Conservation (phyloP, 768 basidiomycete species). For the Strobilomyces echinocephalus region DNA sequence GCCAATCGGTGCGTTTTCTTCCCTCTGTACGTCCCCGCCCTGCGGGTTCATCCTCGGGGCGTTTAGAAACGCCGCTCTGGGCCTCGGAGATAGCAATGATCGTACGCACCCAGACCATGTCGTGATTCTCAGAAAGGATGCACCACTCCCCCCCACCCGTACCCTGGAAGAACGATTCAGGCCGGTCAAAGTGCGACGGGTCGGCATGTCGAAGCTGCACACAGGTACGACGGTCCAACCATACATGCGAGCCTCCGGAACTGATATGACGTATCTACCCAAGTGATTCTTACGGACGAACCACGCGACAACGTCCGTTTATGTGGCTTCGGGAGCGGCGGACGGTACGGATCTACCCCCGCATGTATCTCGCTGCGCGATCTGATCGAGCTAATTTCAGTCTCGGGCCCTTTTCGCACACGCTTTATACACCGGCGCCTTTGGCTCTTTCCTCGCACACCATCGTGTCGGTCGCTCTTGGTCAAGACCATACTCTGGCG, state of each 20-base stretch:
- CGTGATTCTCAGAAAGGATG: conserved; percentile 33
- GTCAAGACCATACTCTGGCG: conserved; percentile 92
- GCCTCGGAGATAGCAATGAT: conserved; percentile 75
- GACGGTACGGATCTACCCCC: conserved; percentile 49
- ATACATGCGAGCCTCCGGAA: background rate
- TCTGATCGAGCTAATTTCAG: conserved; percentile 32
- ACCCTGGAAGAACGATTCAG: conserved; percentile 49
- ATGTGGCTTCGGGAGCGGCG: conserved; percentile 88
- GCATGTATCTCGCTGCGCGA: background rate
- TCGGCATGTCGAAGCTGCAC: conserved; percentile 85
- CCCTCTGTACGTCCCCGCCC: background rate
- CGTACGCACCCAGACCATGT: conserved; percentile 77
- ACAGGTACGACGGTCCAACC: conserved; percentile 49
- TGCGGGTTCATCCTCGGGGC: background rate
- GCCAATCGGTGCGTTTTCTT: conserved; percentile 54
- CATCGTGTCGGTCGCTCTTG: conserved; percentile 70
- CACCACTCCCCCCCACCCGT: conserved; percentile 11
- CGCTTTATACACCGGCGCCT: conserved; percentile 67
- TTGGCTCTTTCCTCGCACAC: conserved; percentile 52
- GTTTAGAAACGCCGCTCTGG: conserved; percentile 80
- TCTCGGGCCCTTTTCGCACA: conserved; percentile 71
- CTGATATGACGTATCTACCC: background rate
- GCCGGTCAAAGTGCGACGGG: conserved; percentile 56
- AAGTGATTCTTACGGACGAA: conserved; percentile 70
- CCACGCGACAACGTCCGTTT: conserved; percentile 65